phyloP scores from a whole-genome alignment of 2,329 filamentous ascomycete species.

The Nigrospora oryzae region DNA sequence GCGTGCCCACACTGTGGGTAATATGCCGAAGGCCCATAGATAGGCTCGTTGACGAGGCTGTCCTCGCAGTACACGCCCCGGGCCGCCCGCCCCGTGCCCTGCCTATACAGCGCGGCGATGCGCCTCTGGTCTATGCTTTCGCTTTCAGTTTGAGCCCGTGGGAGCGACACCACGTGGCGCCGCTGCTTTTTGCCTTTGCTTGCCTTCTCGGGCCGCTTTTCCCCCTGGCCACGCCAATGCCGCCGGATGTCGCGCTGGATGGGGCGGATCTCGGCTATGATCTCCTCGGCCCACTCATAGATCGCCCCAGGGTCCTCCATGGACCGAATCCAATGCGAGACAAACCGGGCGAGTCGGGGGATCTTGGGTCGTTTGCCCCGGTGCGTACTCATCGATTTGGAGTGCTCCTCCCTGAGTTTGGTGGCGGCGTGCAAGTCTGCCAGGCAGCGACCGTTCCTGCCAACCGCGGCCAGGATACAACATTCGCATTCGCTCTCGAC shows the following conservation, averaged over 20 bases:
- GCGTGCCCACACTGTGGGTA: too few species aligned
- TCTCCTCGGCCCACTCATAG: background rate
- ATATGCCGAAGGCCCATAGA: too few species aligned
- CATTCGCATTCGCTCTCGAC: slow-evolving; percentile 37
- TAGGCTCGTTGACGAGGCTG: too few species aligned
- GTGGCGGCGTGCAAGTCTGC: slow-evolving; percentile 31
- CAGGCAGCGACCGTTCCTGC: slow-evolving; percentile 30
- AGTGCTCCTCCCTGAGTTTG: background rate
- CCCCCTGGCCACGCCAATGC: background rate
- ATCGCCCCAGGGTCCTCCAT: background rate
- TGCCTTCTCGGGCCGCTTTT: background rate
- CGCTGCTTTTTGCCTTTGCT: background rate
- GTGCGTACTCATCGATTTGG: too few species aligned
- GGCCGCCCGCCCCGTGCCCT: too few species aligned
- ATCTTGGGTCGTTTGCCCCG: background rate
- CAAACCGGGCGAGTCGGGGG: background rate
- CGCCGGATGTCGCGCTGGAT: background rate
- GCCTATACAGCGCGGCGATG: too few species aligned
- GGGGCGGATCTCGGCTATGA: background rate
- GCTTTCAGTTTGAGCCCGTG: too few species aligned
- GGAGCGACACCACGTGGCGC: background rate
- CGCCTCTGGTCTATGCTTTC: too few species aligned
- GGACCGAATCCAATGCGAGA: background rate
- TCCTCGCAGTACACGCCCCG: too few species aligned
- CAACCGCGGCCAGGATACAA: slow-evolving; percentile 41